phyloP scores from a whole-genome alignment of 169 alveolate species.

The Eimeria tenella region DNA sequence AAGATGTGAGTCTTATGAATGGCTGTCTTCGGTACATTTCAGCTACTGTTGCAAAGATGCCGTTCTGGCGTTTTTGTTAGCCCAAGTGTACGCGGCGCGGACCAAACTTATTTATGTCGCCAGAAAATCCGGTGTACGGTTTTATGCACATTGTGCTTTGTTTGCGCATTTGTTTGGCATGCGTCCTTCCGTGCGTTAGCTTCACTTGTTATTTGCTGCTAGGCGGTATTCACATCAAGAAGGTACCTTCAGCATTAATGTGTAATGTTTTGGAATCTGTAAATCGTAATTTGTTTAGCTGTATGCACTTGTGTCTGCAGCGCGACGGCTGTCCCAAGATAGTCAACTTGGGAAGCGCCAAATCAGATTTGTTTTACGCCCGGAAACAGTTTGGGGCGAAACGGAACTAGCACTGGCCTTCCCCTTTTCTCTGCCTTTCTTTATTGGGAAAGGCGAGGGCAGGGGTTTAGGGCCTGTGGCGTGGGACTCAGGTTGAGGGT shows the following conservation, averaged over 20 bases:
- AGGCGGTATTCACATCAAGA: not conserved
- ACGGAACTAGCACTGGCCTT: slow-evolving; percentile 50
- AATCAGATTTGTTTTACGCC: slow-evolving; percentile 98
- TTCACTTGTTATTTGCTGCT: not conserved
- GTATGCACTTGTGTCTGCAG: slow-evolving; percentile 75
- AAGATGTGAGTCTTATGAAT: slow-evolving; percentile 90
- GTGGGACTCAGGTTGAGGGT: not conserved
- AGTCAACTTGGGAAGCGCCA: slow-evolving; percentile 98
- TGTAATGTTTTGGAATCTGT: not conserved
- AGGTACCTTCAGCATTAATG: not conserved
- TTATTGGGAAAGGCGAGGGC: too few relatives aligned
- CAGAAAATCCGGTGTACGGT: too few relatives aligned
- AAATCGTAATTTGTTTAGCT: not conserved
- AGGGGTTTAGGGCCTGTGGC: too few relatives aligned
- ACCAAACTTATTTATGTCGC: too few relatives aligned
- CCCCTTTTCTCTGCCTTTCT: not conserved
- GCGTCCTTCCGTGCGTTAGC: too few relatives aligned
- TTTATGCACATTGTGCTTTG: too few relatives aligned
- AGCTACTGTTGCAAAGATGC: not conserved
- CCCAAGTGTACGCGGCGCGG: not conserved
- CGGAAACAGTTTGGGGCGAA: slow-evolving; percentile 95
- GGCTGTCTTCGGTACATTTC: not conserved
- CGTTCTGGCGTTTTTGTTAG: not conserved
- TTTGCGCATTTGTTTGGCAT: too few relatives aligned
- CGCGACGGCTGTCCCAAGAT: slow-evolving; percentile 99